Evolutionary conservation across 129 eudicot genomes (phyloP).

Genomic region (Apium graveolens): DNA sequence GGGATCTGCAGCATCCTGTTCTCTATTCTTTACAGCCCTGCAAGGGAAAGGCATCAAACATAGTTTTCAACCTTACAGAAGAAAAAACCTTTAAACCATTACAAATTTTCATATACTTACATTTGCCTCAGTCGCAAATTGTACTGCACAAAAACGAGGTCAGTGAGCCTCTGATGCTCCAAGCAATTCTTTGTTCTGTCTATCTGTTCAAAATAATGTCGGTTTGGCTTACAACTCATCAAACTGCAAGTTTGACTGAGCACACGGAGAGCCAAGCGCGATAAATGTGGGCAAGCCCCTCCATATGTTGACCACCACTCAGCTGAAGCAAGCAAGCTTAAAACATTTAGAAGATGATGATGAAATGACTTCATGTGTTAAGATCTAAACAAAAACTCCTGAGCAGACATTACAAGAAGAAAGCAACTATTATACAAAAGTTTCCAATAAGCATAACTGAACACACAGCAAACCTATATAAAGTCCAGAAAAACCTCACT

Average conservation of each 20-base stretch:
- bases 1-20: slow-evolving; percentile 51
- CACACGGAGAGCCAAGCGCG: slow-evolving; percentile 71
- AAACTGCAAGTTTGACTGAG: slow-evolving; percentile 93
- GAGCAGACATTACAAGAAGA: background rate
- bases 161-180: slow-evolving; percentile 77
- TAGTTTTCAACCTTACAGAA: background rate
- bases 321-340: slow-evolving; percentile 36
- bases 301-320: slow-evolving; percentile 99
- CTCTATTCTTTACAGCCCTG: slow-evolving; percentile 49
- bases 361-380: background rate
- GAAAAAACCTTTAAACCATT: background rate
- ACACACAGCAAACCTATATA: background rate
- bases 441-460: background rate
- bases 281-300: slow-evolving; percentile 88
- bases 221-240: slow-evolving; percentile 45
- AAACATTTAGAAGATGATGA: slow-evolving; percentile 5
- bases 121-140: slow-evolving; percentile 75
- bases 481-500: background rate
- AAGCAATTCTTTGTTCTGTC: slow-evolving; percentile 62
- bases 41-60: slow-evolving; percentile 8
- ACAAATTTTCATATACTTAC: slow-evolving; percentile 26
- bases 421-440: background rate
- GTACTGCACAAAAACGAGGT: slow-evolving; percentile 70
- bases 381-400: background rate
- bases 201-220: slow-evolving; percentile 41